A percentile compares a stretch with the other conserved stretches of the same genome.
Conservation (phyloP, 2,329 filamentous ascomycete species). For the Paracoccidioides brasiliensis region DNA sequence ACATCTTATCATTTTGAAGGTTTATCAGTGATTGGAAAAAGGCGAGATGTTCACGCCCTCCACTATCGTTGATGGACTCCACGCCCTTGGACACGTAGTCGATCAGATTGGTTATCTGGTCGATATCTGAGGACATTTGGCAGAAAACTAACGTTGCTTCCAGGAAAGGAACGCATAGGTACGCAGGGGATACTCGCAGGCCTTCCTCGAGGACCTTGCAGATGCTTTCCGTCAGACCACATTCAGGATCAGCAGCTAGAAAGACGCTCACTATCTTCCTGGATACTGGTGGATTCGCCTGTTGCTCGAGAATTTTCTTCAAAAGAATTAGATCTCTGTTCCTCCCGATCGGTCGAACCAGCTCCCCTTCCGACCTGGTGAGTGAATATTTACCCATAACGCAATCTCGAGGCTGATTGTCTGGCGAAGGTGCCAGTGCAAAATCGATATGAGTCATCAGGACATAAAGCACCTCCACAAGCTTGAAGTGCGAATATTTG, state of each 20-base stretch:
- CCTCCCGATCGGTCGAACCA: slow-evolving; percentile 22
- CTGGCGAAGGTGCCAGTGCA: slow-evolving; percentile 16
- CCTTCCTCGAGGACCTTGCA: slow-evolving; percentile 41
- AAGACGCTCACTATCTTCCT: slow-evolving; percentile 46
- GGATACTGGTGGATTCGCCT: slow-evolving; percentile 42
- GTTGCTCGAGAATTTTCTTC: slow-evolving; percentile 52
- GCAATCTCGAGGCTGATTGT: slow-evolving; percentile 15
- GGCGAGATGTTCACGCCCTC: slow-evolving; percentile 36
- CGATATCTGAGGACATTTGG: slow-evolving; percentile 23
- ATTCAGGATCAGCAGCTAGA: slow-evolving; percentile 36
- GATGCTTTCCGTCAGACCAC: slow-evolving; percentile 39
- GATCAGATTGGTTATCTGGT: slow-evolving; percentile 27
- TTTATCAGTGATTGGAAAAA: slow-evolving; percentile 42
- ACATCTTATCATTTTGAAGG: slow-evolving; percentile 26
- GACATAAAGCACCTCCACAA: slow-evolving; percentile 30
- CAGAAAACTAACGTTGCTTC: slow-evolving; percentile 46
- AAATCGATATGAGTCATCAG: slow-evolving; percentile 30
- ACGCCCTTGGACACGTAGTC: slow-evolving; percentile 34
- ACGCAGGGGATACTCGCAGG: slow-evolving; percentile 40
- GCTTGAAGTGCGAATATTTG: slow-evolving; percentile 30
- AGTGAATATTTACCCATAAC: slow-evolving; percentile 23
- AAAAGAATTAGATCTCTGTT: slow-evolving; percentile 29
- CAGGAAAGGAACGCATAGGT: slow-evolving; percentile 43
- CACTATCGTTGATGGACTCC: slow-evolving; percentile 36
- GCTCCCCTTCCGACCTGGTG: slow-evolving; percentile 21